Base-by-base conservation (phyloP, 1,139 yeast species). In the Ogataea hybrid region DNA sequence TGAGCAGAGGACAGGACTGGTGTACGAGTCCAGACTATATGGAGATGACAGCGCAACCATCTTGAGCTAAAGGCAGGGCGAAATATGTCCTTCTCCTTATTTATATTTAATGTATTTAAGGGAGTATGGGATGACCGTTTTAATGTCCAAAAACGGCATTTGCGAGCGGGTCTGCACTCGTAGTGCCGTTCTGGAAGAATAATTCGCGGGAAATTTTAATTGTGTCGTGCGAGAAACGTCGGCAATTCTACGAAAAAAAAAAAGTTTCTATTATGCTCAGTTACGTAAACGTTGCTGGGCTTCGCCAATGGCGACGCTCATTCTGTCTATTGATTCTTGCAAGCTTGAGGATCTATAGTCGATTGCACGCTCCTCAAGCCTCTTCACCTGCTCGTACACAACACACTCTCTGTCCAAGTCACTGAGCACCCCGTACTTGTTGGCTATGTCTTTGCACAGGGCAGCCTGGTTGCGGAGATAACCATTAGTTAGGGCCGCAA, bases 401-500 rank as follows among this genome's bases (percentile, higher is more conserved):
- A 14, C 34, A 6, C 32, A 20, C 30, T 48, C 46, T 11, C 48
- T 17, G 10, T 35, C 28, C 23, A 48, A 25, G 8, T 42, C 41
- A 32, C 44, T 37, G 23, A 39, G 31, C n/a, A 6, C 27, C 6
- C 20, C 33, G 25, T 18, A 14, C 33, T 44, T 32, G 25, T 30
- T 22, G 11, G 33, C 38, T 7, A 42, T 56, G 25, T 66, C 60
- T 5, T 57, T 52, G 10, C 53, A 30, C 5, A 73, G 47, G 3
- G 52, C 42, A 3, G 58, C 56, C 33, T 62, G 66, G 25, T 67
- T 59, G 12, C 61, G 62, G 17, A 53, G 9, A 43, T 70, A 70
- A 0, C 73, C 75, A 6, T 61, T 65, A 16, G 67, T 55, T 25
- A 62, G 54, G 7, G 54, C 30, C 1, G 52, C 46, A 25, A 71